These are phyloP conservation scores for Stachybotrys elegans DNA, from an alignment of 2,329 filamentous ascomycete genomes.

Conservation along the genomic window DNA sequence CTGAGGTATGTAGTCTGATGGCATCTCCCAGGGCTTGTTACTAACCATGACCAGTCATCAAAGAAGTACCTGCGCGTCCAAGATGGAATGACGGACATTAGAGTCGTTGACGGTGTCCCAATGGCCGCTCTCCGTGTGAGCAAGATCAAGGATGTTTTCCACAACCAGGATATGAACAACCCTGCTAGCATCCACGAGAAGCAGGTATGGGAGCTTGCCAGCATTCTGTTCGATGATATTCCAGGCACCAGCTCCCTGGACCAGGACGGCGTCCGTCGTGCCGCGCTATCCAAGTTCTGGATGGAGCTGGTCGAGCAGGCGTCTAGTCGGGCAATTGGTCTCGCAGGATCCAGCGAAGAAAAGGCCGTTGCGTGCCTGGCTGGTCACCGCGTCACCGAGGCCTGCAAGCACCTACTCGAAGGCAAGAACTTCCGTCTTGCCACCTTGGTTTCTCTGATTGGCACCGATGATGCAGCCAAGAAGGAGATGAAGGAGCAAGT, in stretches of 20 bases:
- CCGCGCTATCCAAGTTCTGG: slow-evolving; percentile 64
- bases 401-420: slow-evolving; percentile 72
- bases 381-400: slow-evolving; percentile 73
- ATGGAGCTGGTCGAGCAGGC: slow-evolving; percentile 59
- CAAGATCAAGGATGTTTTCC: slow-evolving; percentile 33
- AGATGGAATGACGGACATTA: slow-evolving; percentile 49
- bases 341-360: slow-evolving; percentile 66
- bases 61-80: slow-evolving; percentile 52
- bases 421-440: slow-evolving; percentile 79
- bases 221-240: slow-evolving; percentile 78
- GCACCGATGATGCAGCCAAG: slow-evolving; percentile 62
- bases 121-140: slow-evolving; percentile 41
- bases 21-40: not conserved
- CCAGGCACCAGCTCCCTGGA: slow-evolving; percentile 34
- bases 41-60: slow-evolving; percentile 38
- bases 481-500: slow-evolving; percentile 77
- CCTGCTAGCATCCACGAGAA: slow-evolving; percentile 58
- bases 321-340: slow-evolving; percentile 48
- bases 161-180: slow-evolving; percentile 33
- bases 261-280: slow-evolving; percentile 42
- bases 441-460: slow-evolving; percentile 77
- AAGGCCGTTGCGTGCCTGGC: slow-evolving; percentile 78
- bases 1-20: slow-evolving; percentile 35
- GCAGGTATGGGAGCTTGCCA: slow-evolving; percentile 78
- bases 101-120: slow-evolving; percentile 53